phyloP scores from a whole-genome alignment of 106 monocot genomes.

The Dioscorea dumetorum region DNA sequence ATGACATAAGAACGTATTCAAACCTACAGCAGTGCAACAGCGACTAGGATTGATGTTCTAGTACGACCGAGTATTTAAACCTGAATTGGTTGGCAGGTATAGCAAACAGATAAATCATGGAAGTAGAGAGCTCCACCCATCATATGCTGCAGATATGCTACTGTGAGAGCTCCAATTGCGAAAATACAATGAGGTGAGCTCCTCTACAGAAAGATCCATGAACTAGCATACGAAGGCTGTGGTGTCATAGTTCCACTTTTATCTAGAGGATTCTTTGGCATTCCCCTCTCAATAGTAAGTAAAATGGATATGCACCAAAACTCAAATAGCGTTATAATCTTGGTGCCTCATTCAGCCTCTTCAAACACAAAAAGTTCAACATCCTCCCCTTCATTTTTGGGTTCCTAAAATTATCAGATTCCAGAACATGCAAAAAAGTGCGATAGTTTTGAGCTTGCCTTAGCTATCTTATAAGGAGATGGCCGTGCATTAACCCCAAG shows the following conservation, averaged over 20 bases:
- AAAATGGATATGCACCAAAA: constrained; percentile 19
- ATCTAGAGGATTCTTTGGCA: constrained; percentile 14
- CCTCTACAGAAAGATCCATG: constrained; percentile 20
- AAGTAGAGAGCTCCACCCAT: constrained; percentile 42
- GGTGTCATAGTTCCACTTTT: constrained; percentile 14
- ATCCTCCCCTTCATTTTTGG: constrained; percentile 31
- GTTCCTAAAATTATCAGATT: constrained; percentile 35
- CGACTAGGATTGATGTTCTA: constrained; percentile 8
- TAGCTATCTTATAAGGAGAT: constrained; percentile 70
- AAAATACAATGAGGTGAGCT: constrained; percentile 16
- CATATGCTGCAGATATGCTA: constrained; percentile 29
- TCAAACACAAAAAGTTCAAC: constrained; percentile 3
- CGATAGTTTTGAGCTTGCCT: constrained; percentile 81
- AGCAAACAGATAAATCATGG: constrained; percentile 31
- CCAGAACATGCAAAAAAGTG: constrained; percentile 57
- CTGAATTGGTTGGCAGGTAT: constrained; percentile 10
- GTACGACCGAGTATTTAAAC: constrained; percentile 8
- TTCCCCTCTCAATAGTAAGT: constrained; percentile 18
- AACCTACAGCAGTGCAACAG: constrained; percentile 9
- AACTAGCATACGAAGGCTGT: constrained; percentile 19
- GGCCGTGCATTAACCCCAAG: constrained; percentile 56
- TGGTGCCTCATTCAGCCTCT: constrained; percentile 18
- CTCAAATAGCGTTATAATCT: constrained; percentile 3
- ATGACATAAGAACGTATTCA: constrained; percentile 9
- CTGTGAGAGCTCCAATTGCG: constrained; percentile 30